Evolutionary conservation across 1,284 basidiomycete species (phyloP).

Genomic region (Boletus semigastroideus): DNA sequence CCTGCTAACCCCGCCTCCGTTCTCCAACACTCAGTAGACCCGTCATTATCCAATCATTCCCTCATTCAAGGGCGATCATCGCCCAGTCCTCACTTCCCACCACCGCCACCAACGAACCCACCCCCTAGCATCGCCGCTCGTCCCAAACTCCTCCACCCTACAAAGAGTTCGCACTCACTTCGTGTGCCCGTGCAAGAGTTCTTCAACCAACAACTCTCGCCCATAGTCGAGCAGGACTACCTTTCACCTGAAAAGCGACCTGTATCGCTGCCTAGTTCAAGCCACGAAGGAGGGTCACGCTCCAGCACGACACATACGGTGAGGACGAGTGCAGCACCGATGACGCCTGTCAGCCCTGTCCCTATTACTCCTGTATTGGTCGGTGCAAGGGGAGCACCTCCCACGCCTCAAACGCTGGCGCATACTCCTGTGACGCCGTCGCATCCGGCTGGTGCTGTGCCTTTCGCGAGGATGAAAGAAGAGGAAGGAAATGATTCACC

Average conservation of each 20-base stretch:
- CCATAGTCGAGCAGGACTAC: conserved; percentile 56
- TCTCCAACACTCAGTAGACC: conserved; percentile 7
- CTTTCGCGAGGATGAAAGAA: conserved; percentile 28
- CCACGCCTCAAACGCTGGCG: conserved; percentile 11
- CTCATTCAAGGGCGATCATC: conserved; percentile 24
- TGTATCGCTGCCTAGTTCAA: conserved; percentile 33
- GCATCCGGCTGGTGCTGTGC: conserved; percentile 15
- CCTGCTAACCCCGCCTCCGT: conserved; percentile 8
- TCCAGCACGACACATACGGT: conserved; percentile 24
- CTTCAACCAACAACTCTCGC: conserved; percentile 49
- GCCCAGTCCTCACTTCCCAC: conserved; percentile 30
- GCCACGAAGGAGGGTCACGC: conserved; percentile 26
- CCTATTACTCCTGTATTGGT: conserved; percentile 29
- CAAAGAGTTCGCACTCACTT: conserved; percentile 37
- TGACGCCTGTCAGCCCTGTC: conserved; percentile 31
- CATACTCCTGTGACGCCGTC: conserved; percentile 31
- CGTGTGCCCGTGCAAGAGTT: conserved; percentile 33
- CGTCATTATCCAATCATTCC: conserved; percentile 14
- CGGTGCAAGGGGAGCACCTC: conserved; percentile 14
- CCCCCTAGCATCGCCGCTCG: conserved; percentile 24
- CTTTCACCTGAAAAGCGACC: conserved; percentile 45
- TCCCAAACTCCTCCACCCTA: conserved; percentile 26
- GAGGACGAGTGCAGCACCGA: conserved; percentile 24
- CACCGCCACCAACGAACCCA: conserved; percentile 29
- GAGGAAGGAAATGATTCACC: conserved; percentile 33